phyloP scores from a whole-genome alignment of 495 filamentous ascomycete species.

The Staphylotrichum longicolle region DNA sequence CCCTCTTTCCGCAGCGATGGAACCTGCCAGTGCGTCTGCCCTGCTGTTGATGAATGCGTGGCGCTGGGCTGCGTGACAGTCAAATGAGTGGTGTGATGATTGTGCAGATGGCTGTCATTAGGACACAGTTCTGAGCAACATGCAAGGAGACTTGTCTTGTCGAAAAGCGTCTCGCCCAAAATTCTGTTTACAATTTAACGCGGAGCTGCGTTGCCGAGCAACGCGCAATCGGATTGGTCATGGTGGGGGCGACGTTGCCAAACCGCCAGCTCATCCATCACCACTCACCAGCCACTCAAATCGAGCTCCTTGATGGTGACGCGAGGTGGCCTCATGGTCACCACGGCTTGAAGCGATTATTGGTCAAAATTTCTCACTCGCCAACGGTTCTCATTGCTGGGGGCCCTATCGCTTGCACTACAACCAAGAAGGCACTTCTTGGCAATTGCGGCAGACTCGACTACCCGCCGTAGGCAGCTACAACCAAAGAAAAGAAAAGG shows the following conservation, averaged over 20 bases:
- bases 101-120: background rate
- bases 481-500: too few species aligned
- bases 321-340: too few species aligned
- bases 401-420: too few species aligned
- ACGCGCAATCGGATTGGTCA: background rate
- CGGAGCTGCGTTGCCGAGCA: constrained; percentile 19
- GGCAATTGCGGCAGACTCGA: too few species aligned
- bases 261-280: constrained; percentile 15
- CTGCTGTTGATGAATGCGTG: background rate
- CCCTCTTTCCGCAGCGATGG: background rate
- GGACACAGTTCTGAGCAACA: background rate
- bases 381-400: too few species aligned
- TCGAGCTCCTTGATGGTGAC: background rate
- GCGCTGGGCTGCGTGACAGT: too few species aligned
- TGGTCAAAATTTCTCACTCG: too few species aligned
- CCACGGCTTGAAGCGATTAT: too few species aligned
- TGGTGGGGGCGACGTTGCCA: constrained; percentile 12
- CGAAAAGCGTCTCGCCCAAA: background rate
- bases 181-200: background rate
- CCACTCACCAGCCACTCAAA: constrained; percentile 7
- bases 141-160: background rate
- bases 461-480: too few species aligned
- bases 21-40: background rate
- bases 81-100: too few species aligned
- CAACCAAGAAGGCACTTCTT: too few species aligned